phyloP scores from a whole-genome alignment of 2,329 filamentous ascomycete species.

The Diplocarpon rosae region DNA sequence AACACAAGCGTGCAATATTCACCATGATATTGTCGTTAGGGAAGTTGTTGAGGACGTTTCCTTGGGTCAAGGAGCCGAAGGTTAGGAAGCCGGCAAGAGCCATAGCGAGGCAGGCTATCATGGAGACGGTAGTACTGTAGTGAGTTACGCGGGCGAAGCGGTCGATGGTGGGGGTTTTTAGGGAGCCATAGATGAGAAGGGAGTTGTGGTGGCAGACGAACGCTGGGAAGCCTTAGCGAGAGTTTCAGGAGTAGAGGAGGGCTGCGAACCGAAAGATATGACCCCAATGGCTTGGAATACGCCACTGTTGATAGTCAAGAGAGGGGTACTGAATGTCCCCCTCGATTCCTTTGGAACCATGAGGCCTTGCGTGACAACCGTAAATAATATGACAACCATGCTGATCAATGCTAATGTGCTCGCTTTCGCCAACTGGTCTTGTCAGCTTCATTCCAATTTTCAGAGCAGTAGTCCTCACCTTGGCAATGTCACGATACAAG shows the following conservation, averaged over 20 bases:
- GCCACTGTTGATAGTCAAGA: slow-evolving; percentile 72
- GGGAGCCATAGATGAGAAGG: slow-evolving; percentile 90
- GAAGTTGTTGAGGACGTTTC: slow-evolving; percentile 98
- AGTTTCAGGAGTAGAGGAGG: background rate
- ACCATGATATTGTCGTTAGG: slow-evolving; percentile 83
- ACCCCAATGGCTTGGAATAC: slow-evolving; percentile 95
- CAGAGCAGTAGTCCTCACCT: slow-evolving; percentile 43
- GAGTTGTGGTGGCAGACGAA: slow-evolving; percentile 85
- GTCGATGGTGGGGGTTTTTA: slow-evolving; percentile 89
- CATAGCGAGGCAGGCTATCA: slow-evolving; percentile 84
- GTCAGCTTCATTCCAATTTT: slow-evolving; percentile 8
- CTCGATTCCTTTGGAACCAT: slow-evolving; percentile 60
- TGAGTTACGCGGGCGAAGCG: slow-evolving; percentile 90
- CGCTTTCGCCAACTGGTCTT: slow-evolving; percentile 73
- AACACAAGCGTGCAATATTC: slow-evolving; percentile 87
- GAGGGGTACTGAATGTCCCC: slow-evolving; percentile 57
- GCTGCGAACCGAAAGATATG: slow-evolving; percentile 76
- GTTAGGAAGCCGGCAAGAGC: slow-evolving; percentile 82
- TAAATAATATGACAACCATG: slow-evolving; percentile 83
- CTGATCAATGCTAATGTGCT: slow-evolving; percentile 86
- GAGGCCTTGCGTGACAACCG: slow-evolving; percentile 75
- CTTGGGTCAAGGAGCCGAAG: slow-evolving; percentile 83
- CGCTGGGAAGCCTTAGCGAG: slow-evolving; percentile 33
- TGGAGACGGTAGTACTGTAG: slow-evolving; percentile 80
- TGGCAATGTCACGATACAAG: slow-evolving; percentile 91